Conservation (phyloP, 2,329 filamentous ascomycete species). For the Venturia oleaginea region DNA sequence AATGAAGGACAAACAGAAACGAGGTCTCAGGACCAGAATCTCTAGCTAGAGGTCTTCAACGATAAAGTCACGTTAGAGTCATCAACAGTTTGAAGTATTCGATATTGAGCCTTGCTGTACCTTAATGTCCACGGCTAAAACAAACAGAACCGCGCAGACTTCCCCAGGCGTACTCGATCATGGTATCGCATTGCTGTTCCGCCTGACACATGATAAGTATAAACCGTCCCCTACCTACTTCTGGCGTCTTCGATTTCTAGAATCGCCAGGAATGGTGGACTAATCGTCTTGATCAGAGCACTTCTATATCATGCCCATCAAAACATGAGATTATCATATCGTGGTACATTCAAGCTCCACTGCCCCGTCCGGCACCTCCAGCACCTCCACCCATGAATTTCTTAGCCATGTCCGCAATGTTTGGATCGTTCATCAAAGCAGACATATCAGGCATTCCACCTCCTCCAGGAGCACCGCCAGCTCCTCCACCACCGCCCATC, state of each 20-base stretch:
- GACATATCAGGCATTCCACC: constrained; percentile 85
- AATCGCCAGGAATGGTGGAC: background rate
- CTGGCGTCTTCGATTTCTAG: background rate
- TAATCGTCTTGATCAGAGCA: background rate
- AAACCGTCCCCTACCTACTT: background rate
- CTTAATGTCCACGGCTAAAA: background rate
- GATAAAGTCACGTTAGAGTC: too few relatives aligned
- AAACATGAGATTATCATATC: background rate
- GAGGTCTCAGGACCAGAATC: background rate
- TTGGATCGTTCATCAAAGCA: constrained; percentile 83
- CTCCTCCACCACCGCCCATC: constrained; percentile 35
- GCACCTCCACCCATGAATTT: constrained; percentile 55
- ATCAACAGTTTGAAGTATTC: background rate
- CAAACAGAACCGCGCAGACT: background rate
- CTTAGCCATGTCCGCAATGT: constrained; percentile 76
- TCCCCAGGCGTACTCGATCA: background rate
- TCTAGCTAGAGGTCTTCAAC: too few relatives aligned
- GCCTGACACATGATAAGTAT: background rate
- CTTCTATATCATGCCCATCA: background rate
- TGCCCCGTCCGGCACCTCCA: constrained; percentile 27
- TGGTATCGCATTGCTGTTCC: background rate
- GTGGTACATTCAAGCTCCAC: constrained; percentile 2
- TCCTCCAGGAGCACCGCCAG: constrained; percentile 46
- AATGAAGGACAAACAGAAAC: background rate
- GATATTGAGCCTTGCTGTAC: background rate